phyloP scores from a whole-genome alignment of 169 alveolate species.

The Plasmodium knowlesi region DNA sequence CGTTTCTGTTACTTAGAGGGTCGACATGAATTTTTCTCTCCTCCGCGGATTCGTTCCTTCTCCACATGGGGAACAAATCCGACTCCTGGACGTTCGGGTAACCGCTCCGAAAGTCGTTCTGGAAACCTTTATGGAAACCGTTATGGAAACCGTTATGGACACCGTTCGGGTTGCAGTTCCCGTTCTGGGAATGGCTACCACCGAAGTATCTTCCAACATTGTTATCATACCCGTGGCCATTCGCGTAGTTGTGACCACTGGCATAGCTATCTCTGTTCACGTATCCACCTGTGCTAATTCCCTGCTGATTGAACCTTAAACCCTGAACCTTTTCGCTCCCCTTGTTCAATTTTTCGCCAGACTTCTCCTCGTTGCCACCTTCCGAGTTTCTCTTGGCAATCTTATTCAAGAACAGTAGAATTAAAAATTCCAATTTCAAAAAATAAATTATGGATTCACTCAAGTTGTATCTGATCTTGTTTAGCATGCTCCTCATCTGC shows the following conservation, averaged over 20 bases:
- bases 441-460: conserved; percentile 23
- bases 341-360: neutral
- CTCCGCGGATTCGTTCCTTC: neutral
- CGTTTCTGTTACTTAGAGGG: neutral
- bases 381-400: conserved; percentile 26
- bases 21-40: neutral
- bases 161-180: neutral
- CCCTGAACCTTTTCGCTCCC: neutral
- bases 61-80: neutral
- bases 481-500: conserved; percentile 53
- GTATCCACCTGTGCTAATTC: neutral
- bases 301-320: neutral
- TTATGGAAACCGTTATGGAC: neutral
- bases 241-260: neutral
- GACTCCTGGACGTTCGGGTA: neutral
- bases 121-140: neutral
- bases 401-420: conserved; percentile 20
- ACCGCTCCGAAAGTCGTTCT: neutral
- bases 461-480: conserved; percentile 17
- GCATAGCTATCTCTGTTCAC: neutral
- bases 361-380: neutral
- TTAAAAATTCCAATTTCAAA: conserved; percentile 36
- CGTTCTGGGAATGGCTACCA: neutral
- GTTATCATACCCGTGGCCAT: neutral
- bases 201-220: neutral